These are phyloP conservation scores for Ascodesmis nigricans DNA, from an alignment of 495 filamentous ascomycete genomes.

Conservation along the genomic window DNA sequence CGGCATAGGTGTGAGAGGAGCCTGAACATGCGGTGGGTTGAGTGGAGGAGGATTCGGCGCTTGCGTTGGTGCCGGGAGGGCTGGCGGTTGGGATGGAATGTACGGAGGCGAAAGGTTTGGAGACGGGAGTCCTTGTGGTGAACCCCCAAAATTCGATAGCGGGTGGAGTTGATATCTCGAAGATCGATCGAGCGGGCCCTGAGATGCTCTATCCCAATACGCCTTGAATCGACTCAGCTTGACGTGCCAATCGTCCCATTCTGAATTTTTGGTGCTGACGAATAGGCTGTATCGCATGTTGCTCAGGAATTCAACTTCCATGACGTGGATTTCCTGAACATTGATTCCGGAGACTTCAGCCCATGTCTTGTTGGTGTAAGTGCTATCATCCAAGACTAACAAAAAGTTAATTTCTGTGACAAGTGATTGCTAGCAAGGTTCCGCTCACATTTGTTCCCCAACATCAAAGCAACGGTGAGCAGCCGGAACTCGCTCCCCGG, in stretches of 20 bases:
- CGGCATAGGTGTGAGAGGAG: slow-evolving; percentile 16
- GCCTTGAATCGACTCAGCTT: slow-evolving; percentile 56
- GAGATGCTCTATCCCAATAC: slow-evolving; percentile 39
- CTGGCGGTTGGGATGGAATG: neutral
- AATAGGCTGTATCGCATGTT: slow-evolving; percentile 92
- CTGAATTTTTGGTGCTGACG: slow-evolving; percentile 45
- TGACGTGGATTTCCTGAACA: slow-evolving; percentile 88
- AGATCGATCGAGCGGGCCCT: slow-evolving; percentile 14
- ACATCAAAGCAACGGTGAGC: slow-evolving; percentile 88
- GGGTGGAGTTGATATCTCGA: too few relatives aligned
- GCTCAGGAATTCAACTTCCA: slow-evolving; percentile 98
- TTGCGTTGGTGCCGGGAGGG: neutral
- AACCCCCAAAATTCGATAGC: neutral
- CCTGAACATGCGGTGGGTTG: slow-evolving; percentile 11
- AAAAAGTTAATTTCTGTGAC: slow-evolving; percentile 3
- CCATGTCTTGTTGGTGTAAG: slow-evolving; percentile 99
- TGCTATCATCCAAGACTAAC: slow-evolving; percentile 86
- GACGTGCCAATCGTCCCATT: slow-evolving; percentile 74
- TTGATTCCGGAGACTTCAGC: slow-evolving; percentile 91
- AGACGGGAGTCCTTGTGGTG: neutral
- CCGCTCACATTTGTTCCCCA: slow-evolving; percentile 96
- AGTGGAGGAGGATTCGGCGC: slow-evolving; percentile 9
- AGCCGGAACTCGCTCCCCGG: slow-evolving; percentile 89
- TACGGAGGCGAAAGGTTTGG: neutral
- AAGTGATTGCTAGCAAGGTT: neutral